These are phyloP conservation scores for Noccaea caerulescens DNA, from an alignment of 345 rosid genomes.

Conservation along the genomic window DNA sequence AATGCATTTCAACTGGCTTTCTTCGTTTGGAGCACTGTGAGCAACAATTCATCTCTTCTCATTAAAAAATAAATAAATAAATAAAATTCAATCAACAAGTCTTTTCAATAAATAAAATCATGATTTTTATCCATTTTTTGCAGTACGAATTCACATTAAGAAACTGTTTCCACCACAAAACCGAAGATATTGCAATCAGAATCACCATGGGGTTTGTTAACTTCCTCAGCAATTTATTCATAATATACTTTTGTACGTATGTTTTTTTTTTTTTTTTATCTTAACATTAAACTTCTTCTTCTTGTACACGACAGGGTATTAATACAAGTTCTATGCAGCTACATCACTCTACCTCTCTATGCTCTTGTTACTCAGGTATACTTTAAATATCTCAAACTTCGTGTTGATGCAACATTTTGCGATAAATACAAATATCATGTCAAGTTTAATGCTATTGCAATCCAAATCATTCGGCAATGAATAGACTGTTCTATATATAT, in stretches of 20 bases:
- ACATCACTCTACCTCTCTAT: conserved; percentile 93
- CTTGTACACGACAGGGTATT: conserved; percentile 56
- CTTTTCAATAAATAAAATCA: neutral
- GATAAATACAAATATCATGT: neutral
- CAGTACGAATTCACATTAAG: conserved; percentile 63
- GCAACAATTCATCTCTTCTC: conserved; percentile 23
- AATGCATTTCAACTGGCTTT: conserved; percentile 92
- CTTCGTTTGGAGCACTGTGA: conserved; percentile 75
- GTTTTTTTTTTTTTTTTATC: neutral
- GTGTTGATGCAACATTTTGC: no score
- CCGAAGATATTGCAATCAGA: conserved; percentile 64
- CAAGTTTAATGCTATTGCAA: neutral
- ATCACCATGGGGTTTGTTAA: conserved; percentile 77
- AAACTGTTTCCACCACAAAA: conserved; percentile 62
- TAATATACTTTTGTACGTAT: neutral
- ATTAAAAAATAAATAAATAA: no score
- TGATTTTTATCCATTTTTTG: conserved; percentile 35
- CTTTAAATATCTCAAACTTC: neutral
- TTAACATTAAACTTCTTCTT: neutral
- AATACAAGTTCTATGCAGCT: conserved; percentile 86
- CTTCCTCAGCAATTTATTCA: neutral
- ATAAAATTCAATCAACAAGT: neutral
- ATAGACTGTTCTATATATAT: neutral
- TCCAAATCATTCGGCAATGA: neutral
- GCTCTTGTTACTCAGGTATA: conserved; percentile 92